These are phyloP conservation scores for Lantana camara DNA, from an alignment of 257 asterid species.

Conservation along the genomic window DNA sequence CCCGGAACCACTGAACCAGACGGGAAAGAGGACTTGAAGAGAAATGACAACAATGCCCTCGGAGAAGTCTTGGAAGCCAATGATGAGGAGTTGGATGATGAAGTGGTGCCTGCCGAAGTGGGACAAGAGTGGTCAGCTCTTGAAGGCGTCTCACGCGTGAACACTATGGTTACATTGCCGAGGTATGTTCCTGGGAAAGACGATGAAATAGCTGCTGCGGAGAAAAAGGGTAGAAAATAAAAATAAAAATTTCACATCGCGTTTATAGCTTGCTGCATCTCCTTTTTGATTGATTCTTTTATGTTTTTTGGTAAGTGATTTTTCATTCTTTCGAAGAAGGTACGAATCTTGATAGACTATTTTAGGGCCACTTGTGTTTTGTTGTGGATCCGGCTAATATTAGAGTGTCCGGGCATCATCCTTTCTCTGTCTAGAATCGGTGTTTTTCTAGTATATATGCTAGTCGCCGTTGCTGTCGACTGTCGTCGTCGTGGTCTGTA, in stretches of 20 bases:
- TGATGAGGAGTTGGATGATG: conserved; percentile 47
- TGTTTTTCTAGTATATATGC: conserved; percentile 48
- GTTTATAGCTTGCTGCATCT: conserved; percentile 15
- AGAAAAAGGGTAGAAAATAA: conserved; percentile 43
- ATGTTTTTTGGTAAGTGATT: background rate
- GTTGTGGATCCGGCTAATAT: conserved; percentile 55
- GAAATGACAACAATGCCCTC: conserved; percentile 16
- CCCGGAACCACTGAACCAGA: conserved; percentile 23
- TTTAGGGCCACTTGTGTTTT: conserved; percentile 32
- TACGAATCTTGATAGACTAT: background rate
- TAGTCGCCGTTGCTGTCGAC: conserved; percentile 36
- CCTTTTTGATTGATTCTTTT: background rate
- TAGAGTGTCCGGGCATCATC: conserved; percentile 57
- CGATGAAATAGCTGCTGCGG: conserved; percentile 45
- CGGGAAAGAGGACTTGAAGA: conserved; percentile 19
- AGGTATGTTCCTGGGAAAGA: conserved; percentile 64
- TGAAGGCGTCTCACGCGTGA: conserved; percentile 74
- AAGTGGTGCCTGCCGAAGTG: conserved; percentile 28
- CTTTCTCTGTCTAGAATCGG: conserved; percentile 25
- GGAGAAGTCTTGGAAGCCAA: conserved; percentile 31
- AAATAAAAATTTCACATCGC: conserved; percentile 22
- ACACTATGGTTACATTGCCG: conserved; percentile 73
- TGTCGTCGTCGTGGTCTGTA: conserved; percentile 18
- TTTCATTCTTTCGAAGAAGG: conserved; percentile 34
- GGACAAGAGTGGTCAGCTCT: conserved; percentile 76